Conservation (phyloP, 441 rosid species). For the Cnidoscolus chayamansa region DNA sequence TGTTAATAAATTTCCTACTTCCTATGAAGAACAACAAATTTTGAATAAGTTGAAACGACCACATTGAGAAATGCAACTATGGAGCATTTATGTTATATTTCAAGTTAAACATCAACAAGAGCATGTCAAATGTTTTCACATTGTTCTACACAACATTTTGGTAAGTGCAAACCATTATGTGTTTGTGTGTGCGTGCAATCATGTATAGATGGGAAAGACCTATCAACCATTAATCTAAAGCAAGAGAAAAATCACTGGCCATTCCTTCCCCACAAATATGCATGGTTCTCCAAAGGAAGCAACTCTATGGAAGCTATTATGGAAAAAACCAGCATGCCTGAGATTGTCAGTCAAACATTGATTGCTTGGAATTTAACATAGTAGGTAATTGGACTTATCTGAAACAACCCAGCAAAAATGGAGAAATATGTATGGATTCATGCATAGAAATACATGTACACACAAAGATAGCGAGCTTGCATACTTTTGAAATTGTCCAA, state of each 20-base stretch:
- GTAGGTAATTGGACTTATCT: too few species aligned
- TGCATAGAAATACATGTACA: background rate
- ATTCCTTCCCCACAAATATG: background rate
- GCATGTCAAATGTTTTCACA: background rate
- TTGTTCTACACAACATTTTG: background rate
- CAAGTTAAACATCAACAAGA: background rate
- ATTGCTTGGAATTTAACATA: too few species aligned
- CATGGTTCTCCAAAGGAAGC: background rate
- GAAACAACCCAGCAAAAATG: background rate
- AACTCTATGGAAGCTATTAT: background rate
- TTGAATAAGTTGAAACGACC: background rate
- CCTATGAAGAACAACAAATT: background rate
- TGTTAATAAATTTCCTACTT: background rate
- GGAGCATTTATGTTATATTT: background rate
- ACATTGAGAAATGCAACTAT: background rate
- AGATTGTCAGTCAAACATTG: background rate
- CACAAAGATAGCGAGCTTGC: background rate
- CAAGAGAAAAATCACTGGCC: background rate
- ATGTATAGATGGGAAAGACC: background rate
- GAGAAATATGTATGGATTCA: background rate
- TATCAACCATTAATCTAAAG: background rate
- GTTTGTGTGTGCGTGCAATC: background rate
- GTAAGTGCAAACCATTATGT: background rate
- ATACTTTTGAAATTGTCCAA: background rate
- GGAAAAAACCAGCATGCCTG: background rate